Evolutionary conservation across 1,139 yeast species (phyloP).

Genomic region (Blastobotrys niveus): DNA sequence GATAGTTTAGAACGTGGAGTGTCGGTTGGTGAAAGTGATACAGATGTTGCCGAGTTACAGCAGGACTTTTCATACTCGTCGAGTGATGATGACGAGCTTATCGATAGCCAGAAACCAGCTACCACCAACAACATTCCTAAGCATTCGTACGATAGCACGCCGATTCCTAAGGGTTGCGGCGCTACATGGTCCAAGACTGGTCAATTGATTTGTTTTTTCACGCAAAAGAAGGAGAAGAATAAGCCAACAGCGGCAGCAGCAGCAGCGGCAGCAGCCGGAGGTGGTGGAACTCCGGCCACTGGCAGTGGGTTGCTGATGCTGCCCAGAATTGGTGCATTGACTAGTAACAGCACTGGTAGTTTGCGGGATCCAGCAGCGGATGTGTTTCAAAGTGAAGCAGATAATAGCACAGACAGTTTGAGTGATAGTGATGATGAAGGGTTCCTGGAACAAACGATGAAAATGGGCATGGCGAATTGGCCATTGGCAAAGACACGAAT

Average conservation of each 20-base stretch:
- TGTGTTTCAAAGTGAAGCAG: background rate
- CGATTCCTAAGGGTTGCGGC: conserved; percentile 90
- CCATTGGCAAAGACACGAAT: conserved; percentile 7
- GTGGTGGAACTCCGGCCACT: too few relatives aligned
- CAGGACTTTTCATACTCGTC: conserved; percentile 19
- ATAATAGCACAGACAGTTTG: conserved; percentile 6
- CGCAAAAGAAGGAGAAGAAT: conserved; percentile 38
- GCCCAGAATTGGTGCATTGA: background rate
- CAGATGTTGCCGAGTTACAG: conserved; percentile 13
- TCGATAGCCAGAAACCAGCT: conserved; percentile 20
- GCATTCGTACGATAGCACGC: conserved; percentile 67
- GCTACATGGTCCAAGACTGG: conserved; percentile 84
- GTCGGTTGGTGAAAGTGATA: conserved; percentile 6
- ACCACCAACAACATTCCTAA: conserved; percentile 11
- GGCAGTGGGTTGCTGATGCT: background rate
- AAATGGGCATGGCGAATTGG: conserved; percentile 5
- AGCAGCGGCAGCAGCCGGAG: too few relatives aligned
- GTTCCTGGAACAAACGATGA: background rate
- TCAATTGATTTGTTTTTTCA: conserved; percentile 72
- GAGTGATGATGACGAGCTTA: conserved; percentile 26
- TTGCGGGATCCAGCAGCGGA: background rate
- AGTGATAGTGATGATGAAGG: conserved; percentile 24
- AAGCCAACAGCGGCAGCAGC: too few relatives aligned
- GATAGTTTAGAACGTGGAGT: conserved; percentile 6
- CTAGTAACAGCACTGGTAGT: background rate